These are phyloP conservation scores for Vaccinium macrocarpon DNA, from an alignment of 148 eudicot genomes.

Conservation along the genomic window DNA sequence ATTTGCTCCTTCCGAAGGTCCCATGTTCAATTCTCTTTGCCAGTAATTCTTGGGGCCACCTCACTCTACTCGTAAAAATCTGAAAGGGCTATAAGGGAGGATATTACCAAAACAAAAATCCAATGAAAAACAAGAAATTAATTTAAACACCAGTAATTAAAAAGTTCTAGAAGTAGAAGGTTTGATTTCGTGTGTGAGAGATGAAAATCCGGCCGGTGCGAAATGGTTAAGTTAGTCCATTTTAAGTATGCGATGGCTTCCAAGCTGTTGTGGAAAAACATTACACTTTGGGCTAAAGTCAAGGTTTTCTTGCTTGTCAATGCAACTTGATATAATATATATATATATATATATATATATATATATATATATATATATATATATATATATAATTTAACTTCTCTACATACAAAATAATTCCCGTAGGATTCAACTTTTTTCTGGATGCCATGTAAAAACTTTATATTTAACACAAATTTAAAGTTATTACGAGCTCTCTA, in stretches of 20 bases:
- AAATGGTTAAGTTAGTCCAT: neutral
- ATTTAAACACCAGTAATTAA: neutral
- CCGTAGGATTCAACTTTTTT: neutral
- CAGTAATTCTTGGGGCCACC: too few species aligned
- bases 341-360: too few species aligned
- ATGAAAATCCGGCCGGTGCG: neutral
- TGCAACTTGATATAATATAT: neutral
- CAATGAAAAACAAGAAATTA: neutral
- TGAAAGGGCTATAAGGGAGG: too few species aligned
- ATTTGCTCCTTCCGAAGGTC: too few species aligned
- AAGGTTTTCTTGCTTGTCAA: neutral
- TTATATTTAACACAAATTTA: too few species aligned
- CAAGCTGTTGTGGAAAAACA: conserved; percentile 2
- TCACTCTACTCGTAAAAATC: too few species aligned
- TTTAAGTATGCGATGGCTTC: neutral
- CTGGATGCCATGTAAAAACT: neutral
- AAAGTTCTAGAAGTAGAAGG: neutral
- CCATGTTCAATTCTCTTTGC: too few species aligned
- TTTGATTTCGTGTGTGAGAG: neutral
- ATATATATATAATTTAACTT: neutral
- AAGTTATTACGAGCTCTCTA: too few species aligned
- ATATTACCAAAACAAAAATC: too few species aligned
- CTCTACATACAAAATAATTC: neutral
- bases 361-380: too few species aligned
- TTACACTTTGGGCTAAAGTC: neutral